phyloP scores from a whole-genome alignment of 1,284 basidiomycete species.

The Mycena sp. region DNA sequence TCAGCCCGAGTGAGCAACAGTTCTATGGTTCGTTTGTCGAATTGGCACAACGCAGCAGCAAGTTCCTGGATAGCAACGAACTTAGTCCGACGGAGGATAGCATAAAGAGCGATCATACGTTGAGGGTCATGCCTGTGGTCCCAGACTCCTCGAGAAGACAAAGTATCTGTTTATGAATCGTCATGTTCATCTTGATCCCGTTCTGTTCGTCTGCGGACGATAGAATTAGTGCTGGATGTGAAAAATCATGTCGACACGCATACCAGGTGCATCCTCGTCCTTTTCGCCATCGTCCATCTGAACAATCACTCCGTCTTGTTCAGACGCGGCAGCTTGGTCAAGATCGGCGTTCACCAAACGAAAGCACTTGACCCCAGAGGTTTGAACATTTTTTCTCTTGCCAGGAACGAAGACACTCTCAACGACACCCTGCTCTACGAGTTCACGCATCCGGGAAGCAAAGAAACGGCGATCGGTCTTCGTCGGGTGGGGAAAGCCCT shows the following conservation, averaged over 20 bases:
- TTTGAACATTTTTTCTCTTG: constrained; percentile 53
- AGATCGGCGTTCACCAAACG: constrained; percentile 57
- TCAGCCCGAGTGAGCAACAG: constrained; percentile 76
- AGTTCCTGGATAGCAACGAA: constrained; percentile 62
- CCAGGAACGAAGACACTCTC: constrained; percentile 77
- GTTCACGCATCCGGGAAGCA: constrained; percentile 71
- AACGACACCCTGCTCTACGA: constrained; percentile 74
- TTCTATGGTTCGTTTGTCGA: constrained; percentile 83
- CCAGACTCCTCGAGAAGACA: constrained; percentile 74
- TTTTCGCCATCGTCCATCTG: constrained; percentile 26
- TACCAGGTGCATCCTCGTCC: constrained; percentile 44
- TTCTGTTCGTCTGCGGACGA: constrained; percentile 41
- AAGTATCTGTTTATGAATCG: constrained; percentile 80
- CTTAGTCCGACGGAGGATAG: constrained; percentile 9
- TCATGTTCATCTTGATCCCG: constrained; percentile 65
- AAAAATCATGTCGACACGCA: constrained; percentile 46
- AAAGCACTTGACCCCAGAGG: constrained; percentile 66
- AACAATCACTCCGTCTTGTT: constrained; percentile 24
- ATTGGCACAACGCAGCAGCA: constrained; percentile 66
- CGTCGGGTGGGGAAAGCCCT: constrained; percentile 80
- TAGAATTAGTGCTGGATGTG: not conserved
- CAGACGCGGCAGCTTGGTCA: constrained; percentile 30
- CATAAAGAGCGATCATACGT: constrained; percentile 52
- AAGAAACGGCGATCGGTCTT: constrained; percentile 83
- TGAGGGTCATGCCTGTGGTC: constrained; percentile 72